phyloP scores from a whole-genome alignment of 2,329 filamentous ascomycete species.

The Cytospora mali region DNA sequence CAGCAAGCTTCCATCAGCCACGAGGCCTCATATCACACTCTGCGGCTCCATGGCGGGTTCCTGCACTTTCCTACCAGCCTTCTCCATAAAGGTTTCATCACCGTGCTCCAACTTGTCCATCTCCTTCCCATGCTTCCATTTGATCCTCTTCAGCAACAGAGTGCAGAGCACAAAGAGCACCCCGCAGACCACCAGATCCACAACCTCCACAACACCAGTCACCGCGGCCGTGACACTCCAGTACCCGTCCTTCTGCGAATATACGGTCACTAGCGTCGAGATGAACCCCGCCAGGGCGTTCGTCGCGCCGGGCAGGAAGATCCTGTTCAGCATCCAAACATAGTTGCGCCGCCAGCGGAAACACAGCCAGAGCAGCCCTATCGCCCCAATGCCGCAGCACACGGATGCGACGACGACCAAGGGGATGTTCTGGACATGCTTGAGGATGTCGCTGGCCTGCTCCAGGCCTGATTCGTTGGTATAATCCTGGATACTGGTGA shows the following conservation, averaged over 20 bases:
- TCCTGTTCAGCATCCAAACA: conserved; percentile 54
- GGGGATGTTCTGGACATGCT: conserved; percentile 31
- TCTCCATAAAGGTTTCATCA: conserved; percentile 10
- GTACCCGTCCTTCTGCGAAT: conserved; percentile 48
- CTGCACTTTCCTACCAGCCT: conserved; percentile 8
- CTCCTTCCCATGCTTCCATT: conserved; percentile 19
- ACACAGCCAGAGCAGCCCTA: conserved; percentile 47
- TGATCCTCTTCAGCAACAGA: conserved; percentile 20
- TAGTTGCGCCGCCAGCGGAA: conserved; percentile 51
- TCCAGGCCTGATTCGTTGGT: conserved; percentile 7
- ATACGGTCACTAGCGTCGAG: conserved; percentile 53
- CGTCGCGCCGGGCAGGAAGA: conserved; percentile 49
- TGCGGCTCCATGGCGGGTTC: conserved; percentile 17
- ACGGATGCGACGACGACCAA: conserved; percentile 49
- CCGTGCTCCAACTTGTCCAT: conserved; percentile 14
- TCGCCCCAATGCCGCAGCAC: conserved; percentile 44
- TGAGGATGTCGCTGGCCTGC: conserved; percentile 7
- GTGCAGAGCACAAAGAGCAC: conserved; percentile 12
- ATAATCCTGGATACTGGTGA: conserved; percentile 41
- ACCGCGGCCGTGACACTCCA: conserved; percentile 38
- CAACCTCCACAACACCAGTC: conserved; percentile 20
- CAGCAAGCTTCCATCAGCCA: conserved; percentile 9
- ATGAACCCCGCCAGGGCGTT: conserved; percentile 55
- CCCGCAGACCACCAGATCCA: conserved; percentile 30
- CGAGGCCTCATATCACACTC: conserved; percentile 9